A percentile compares a stretch with the other conserved stretches of the same genome.
Evolutionary conservation across 352 stramenopile genomes (phyloP).

Genomic region (Phytophthora tentaculata): DNA sequence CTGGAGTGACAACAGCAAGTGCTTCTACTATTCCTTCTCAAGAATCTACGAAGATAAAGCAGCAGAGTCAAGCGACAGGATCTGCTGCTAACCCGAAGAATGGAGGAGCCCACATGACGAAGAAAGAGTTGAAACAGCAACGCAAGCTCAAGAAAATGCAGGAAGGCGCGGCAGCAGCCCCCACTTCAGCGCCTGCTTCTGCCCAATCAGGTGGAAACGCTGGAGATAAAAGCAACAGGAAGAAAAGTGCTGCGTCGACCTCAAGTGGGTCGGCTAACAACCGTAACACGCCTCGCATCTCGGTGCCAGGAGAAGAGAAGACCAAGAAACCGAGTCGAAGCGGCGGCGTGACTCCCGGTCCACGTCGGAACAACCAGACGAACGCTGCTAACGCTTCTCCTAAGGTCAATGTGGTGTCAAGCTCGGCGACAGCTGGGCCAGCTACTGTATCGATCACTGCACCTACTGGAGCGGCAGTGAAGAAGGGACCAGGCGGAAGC

Average conservation of each 20-base stretch:
- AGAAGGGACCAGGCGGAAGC: conserved; percentile 20
- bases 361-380: conserved; percentile 39
- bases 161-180: conserved; percentile 34
- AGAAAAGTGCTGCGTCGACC: conserved; percentile 34
- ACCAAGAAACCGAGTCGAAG: conserved; percentile 53
- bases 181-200: conserved; percentile 6
- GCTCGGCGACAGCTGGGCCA: neutral
- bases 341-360: conserved; percentile 31
- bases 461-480: conserved; percentile 8
- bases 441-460: conserved; percentile 7
- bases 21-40: conserved; percentile 8
- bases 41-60: conserved; percentile 34
- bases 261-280: conserved; percentile 12
- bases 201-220: conserved; percentile 18
- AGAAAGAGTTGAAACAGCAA: conserved; percentile 77
- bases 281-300: conserved; percentile 32
- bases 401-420: conserved; percentile 14
- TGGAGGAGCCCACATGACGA: conserved; percentile 44
- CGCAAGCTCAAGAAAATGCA: conserved; percentile 77
- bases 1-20: conserved; percentile 2
- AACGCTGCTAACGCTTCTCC: conserved; percentile 19
- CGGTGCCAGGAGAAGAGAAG: conserved; percentile 52
- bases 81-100: conserved; percentile 31
- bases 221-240: conserved; percentile 34
- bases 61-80: conserved; percentile 17